phyloP scores from a whole-genome alignment of 495 filamentous ascomycete genomes.

The Lasiosphaeris hirsuta region DNA sequence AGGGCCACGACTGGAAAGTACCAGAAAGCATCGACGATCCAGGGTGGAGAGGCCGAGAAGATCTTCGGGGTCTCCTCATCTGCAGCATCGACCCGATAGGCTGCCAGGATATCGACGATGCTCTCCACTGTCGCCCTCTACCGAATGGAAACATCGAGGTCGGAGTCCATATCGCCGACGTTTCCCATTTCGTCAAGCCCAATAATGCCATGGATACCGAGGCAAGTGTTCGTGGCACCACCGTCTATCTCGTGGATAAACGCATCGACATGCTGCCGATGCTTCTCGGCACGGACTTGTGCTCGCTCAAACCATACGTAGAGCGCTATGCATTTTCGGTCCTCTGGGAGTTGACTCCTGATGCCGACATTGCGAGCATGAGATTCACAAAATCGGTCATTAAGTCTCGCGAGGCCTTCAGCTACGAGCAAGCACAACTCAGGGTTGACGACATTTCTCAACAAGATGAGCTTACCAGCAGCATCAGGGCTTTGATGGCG shows the following conservation, averaged over 20 bases:
- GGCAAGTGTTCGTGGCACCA: slow-evolving; percentile 88
- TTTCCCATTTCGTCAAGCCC: slow-evolving; percentile 96
- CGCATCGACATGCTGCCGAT: slow-evolving; percentile 98
- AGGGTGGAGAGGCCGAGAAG: slow-evolving; percentile 79
- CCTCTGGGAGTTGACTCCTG: slow-evolving; percentile 84
- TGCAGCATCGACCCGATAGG: slow-evolving; percentile 97
- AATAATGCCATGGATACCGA: slow-evolving; percentile 96
- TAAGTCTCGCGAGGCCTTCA: slow-evolving; percentile 95
- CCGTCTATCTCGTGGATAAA: slow-evolving; percentile 97
- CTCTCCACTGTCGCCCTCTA: slow-evolving; percentile 77
- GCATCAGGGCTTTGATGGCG: slow-evolving; percentile 82
- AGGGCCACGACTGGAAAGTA: slow-evolving; percentile 94
- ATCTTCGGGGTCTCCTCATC: slow-evolving; percentile 80
- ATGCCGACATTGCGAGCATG: slow-evolving; percentile 77
- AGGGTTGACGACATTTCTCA: slow-evolving; percentile 85
- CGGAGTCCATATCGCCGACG: slow-evolving; percentile 98
- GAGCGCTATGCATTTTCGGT: slow-evolving; percentile 96
- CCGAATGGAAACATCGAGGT: slow-evolving; percentile 95
- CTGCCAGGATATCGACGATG: slow-evolving; percentile 98
- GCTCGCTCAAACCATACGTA: slow-evolving; percentile 95
- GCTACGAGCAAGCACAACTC: slow-evolving; percentile 91
- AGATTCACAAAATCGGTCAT: slow-evolving; percentile 97
- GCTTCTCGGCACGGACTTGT: slow-evolving; percentile 91
- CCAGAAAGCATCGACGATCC: slow-evolving; percentile 70
- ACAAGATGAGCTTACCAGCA: slow-evolving; percentile 81